Conservation (phyloP, 2,329 filamentous ascomycete genomes). For the Colletotrichum sublineola region DNA sequence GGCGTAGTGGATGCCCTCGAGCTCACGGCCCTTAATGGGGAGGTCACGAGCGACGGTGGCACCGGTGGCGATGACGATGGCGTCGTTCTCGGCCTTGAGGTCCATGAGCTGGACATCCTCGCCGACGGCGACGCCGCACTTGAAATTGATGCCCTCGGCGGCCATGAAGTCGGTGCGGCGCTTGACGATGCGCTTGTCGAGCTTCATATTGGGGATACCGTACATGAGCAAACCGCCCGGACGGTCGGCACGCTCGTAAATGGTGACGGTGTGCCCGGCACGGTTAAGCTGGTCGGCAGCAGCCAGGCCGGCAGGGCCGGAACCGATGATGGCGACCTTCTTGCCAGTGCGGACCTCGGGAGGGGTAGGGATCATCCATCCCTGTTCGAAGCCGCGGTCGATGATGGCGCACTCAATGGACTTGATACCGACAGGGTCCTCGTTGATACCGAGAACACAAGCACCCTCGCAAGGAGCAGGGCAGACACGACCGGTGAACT, state of each 20-base stretch:
- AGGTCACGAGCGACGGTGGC: conserved; percentile 94
- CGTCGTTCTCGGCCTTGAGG: conserved; percentile 81
- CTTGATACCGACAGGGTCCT: conserved; percentile 97
- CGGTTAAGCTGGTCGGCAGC: conserved; percentile 95
- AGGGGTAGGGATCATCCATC: conserved; percentile 91
- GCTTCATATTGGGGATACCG: conserved; percentile 99
- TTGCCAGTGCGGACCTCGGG: conserved; percentile 88
- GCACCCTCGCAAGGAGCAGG: conserved; percentile 97
- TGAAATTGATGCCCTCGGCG: conserved; percentile 86
- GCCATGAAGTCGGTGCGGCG: conserved; percentile 96
- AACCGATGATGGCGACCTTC: conserved; percentile 89
- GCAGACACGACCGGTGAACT: conserved; percentile 97
- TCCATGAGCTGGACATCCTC: conserved; percentile 78
- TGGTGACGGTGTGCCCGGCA: conserved; percentile 87
- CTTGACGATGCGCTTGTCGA: conserved; percentile 97
- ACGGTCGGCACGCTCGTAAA: conserved; percentile 94
- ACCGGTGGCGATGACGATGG: conserved; percentile 91
- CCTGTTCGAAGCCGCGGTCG: conserved; percentile 96
- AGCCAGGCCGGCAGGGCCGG: conserved; percentile 91
- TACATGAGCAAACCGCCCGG: conserved; percentile 96
- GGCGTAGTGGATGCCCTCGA: conserved; percentile 93
- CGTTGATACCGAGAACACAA: conserved; percentile 95
- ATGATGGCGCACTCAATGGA: conserved; percentile 98
- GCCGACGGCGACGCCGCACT: conserved; percentile 82
- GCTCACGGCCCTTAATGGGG: conserved; percentile 88